A percentile compares a stretch with the other conserved stretches of the same genome.
Conservation (phyloP, 2,329 filamentous ascomycete genomes). For the Calycina herbarum region DNA sequence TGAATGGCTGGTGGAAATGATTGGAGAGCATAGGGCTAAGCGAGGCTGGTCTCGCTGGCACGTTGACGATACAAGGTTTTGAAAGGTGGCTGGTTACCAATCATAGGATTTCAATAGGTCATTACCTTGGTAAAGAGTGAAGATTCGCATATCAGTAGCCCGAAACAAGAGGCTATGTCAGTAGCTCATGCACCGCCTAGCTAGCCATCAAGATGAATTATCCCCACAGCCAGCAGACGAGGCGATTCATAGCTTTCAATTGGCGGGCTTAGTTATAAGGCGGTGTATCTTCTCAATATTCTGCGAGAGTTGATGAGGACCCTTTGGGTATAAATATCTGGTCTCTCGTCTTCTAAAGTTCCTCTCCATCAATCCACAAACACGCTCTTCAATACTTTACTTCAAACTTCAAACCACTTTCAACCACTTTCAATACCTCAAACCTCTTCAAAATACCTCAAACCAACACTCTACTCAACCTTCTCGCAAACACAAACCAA, state of each 20-base stretch:
- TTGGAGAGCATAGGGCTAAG: background rate
- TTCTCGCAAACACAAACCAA: too few species aligned
- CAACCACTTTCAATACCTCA: background rate
- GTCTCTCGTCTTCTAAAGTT: background rate
- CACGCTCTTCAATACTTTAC: background rate
- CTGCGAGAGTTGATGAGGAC: background rate
- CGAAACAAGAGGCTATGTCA: background rate
- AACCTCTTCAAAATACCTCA: background rate
- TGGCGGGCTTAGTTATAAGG: background rate
- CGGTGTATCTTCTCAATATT: background rate
- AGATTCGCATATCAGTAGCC: background rate
- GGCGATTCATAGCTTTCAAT: background rate
- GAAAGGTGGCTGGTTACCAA: too few species aligned
- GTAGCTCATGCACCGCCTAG: background rate
- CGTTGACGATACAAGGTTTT: too few species aligned
- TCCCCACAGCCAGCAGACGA: background rate
- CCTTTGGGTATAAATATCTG: background rate
- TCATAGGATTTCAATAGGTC: background rate
- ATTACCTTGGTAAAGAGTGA: background rate
- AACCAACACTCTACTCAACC: background rate
- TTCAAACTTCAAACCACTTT: background rate
- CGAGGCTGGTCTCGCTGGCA: background rate
- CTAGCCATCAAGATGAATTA: background rate
- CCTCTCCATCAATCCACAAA: background rate
- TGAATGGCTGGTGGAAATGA: background rate